Percentiles rank a stretch among this genome's conserved stretches.
Conservation (phyloP, 768 basidiomycete genomes). For the Flagelloscypha sp. region DNA sequence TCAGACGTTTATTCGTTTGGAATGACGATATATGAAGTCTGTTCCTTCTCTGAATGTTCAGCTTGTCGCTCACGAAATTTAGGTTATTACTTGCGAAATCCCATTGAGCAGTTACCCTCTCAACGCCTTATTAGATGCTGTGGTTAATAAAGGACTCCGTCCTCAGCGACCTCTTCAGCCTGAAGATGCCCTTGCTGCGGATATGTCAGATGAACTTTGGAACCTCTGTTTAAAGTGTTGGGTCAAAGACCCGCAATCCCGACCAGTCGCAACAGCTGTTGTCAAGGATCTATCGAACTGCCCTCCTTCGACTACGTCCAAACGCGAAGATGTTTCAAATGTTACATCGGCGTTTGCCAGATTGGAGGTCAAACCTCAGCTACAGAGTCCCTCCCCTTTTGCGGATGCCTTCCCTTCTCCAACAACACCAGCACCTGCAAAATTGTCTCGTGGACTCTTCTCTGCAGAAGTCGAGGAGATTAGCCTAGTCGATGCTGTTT, state of each 20-base stretch:
- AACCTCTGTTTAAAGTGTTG: constrained; percentile 15
- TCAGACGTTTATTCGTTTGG: constrained; percentile 17
- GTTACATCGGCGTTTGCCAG: too few relatives aligned
- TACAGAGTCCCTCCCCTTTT: too few relatives aligned
- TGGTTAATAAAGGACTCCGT: constrained; percentile 9
- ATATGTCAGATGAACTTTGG: constrained; percentile 16
- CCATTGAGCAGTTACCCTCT: constrained; percentile 11
- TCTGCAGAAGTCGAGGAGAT: too few relatives aligned
- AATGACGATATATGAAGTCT: constrained; percentile 16
- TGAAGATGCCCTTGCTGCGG: constrained; percentile 13
- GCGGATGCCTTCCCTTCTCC: too few relatives aligned
- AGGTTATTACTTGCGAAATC: constrained; percentile 14
- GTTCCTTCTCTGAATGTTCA: not conserved
- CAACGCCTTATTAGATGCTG: constrained; percentile 9
- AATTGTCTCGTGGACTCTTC: too few relatives aligned
- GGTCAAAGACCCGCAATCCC: constrained; percentile 8
- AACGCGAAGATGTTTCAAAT: too few relatives aligned
- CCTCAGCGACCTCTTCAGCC: constrained; percentile 18
- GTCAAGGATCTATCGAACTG: too few relatives aligned
- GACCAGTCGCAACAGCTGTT: constrained; percentile 13
- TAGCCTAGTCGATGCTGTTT: too few relatives aligned
- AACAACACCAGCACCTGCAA: too few relatives aligned
- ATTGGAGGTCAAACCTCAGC: too few relatives aligned
- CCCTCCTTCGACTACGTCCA: too few relatives aligned
- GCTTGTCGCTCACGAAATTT: too few relatives aligned